These are phyloP conservation scores for Venturia asperata DNA, from an alignment of 2,329 filamentous ascomycete species.

Conservation along the genomic window DNA sequence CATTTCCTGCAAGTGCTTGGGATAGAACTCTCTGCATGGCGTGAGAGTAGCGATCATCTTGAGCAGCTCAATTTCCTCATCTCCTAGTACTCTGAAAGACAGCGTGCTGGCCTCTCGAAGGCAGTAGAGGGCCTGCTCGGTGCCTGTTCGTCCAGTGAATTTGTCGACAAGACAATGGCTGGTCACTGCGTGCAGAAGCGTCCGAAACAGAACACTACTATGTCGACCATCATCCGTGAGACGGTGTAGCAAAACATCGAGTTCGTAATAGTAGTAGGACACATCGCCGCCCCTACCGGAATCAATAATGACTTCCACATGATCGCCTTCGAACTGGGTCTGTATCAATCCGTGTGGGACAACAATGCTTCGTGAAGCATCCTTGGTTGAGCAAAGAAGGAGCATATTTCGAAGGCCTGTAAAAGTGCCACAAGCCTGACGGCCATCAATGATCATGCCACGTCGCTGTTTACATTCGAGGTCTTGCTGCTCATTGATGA, in stretches of 20 bases:
- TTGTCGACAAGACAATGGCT: slow-evolving; percentile 31
- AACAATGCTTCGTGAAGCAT: not conserved
- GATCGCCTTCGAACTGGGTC: not conserved
- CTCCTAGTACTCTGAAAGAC: slow-evolving; percentile 21
- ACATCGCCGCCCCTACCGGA: not conserved
- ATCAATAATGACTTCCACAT: not conserved
- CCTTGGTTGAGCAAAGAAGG: not conserved
- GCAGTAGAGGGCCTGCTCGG: slow-evolving; percentile 28
- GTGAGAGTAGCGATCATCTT: slow-evolving; percentile 25
- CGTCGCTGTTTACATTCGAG: slow-evolving; percentile 1
- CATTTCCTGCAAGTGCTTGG: slow-evolving; percentile 26
- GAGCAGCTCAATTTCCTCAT: slow-evolving; percentile 21
- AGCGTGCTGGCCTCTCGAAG: slow-evolving; percentile 23
- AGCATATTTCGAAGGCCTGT: slow-evolving; percentile 55
- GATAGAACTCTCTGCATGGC: slow-evolving; percentile 27
- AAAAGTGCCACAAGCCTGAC: slow-evolving; percentile 54
- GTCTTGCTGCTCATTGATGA: not conserved
- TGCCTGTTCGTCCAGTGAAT: slow-evolving; percentile 29
- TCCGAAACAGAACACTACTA: slow-evolving; percentile 20
- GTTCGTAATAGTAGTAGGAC: not conserved
- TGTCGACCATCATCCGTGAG: not conserved
- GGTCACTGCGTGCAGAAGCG: slow-evolving; percentile 35
- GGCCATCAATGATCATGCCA: slow-evolving; percentile 38
- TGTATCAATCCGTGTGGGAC: not conserved
- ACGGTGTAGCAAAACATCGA: not conserved